Evolutionary conservation across 2,329 filamentous ascomycete species (phyloP), one percentile per base, ranked within the genome.

Genomic region (Scedosporium apiospermum): DNA sequence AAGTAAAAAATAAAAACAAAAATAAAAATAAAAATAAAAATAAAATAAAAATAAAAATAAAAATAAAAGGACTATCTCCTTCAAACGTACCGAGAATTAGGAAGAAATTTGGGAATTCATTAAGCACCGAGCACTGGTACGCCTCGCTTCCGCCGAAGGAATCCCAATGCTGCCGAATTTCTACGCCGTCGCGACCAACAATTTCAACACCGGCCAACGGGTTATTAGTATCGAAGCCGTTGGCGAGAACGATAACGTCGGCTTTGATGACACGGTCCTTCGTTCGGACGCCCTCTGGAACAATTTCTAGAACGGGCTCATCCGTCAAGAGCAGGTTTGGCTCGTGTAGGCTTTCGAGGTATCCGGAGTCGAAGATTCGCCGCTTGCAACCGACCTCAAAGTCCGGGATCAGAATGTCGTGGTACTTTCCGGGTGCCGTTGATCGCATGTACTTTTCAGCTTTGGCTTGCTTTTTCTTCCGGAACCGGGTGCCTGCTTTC

Each of bases 101-200:
- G 72, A 88, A 88, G 67, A 88, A 84, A 68, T 88, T 88, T 2
- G 86, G 86, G 67, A 87, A 87, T 0, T 80, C 81, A 65, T 82
- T 81, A 71, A 88, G 73, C 1, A 80, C 78, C 1, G 80, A 80
- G 23, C 80, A 81, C 62, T 84, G 80, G 68, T 89, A 89, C 0
- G 85, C 86, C 65, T 82, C 83, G 0, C 82, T 74, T 0, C 86
- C 86, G n/a, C 83, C 84, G 60, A 81, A 77, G 23, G 77, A 74
- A 1, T 80, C 74, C 85, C 86, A 88, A 18, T 83, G 76, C 63
- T 85, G 72, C 6, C 81, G 73, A 1, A 87, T 68, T 10, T 78
- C 78, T 64, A 78, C 76, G 14, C 81, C 81, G 1, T 71, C 69
- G 18, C 76, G 75, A 0, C 86, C 85, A 2, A 77, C 69, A 4